Percentiles rank a stretch among this genome's conserved stretches.
Conservation (phyloP, 352 stramenopile genomes). For the Globisporangium radiosum region DNA sequence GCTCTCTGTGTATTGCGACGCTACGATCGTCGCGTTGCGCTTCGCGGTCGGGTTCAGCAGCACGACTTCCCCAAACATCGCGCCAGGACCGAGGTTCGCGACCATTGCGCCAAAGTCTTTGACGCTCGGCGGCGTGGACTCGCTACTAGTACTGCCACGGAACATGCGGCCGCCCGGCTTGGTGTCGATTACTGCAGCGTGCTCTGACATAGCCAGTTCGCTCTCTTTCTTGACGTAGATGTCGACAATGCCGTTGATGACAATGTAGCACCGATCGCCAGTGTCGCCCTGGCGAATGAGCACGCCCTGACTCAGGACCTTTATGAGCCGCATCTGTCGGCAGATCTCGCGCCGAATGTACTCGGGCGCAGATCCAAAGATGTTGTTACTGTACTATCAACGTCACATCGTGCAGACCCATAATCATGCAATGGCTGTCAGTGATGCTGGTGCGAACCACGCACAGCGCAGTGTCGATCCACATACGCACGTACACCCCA, state of each 20-base stretch:
- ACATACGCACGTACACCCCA: conserved; percentile 3
- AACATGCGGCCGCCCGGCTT: conserved; percentile 14
- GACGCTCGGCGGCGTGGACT: not conserved
- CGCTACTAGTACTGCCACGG: not conserved
- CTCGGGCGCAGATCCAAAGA: conserved; percentile 65
- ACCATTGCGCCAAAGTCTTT: conserved; percentile 55
- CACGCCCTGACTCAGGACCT: conserved; percentile 37
- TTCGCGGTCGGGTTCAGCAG: conserved; percentile 56
- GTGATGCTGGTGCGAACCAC: not conserved
- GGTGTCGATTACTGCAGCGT: not conserved
- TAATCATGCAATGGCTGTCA: not conserved
- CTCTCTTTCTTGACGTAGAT: conserved; percentile 63
- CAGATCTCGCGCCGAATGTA: conserved; percentile 78
- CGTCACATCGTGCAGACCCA: not conserved
- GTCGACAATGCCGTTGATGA: conserved; percentile 68
- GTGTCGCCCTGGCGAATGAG: conserved; percentile 70
- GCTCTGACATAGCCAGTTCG: conserved; percentile 12
- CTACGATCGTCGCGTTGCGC: conserved; percentile 65
- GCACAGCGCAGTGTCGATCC: not conserved
- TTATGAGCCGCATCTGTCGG: conserved; percentile 66
- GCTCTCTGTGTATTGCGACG: conserved; percentile 53
- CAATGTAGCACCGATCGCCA: conserved; percentile 71
- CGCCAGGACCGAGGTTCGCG: conserved; percentile 52
- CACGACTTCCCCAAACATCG: conserved; percentile 76
- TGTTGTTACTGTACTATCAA: conserved; percentile 68